phyloP scores from a whole-genome alignment of 352 stramenopile species.

The Phytopythium montanum region DNA sequence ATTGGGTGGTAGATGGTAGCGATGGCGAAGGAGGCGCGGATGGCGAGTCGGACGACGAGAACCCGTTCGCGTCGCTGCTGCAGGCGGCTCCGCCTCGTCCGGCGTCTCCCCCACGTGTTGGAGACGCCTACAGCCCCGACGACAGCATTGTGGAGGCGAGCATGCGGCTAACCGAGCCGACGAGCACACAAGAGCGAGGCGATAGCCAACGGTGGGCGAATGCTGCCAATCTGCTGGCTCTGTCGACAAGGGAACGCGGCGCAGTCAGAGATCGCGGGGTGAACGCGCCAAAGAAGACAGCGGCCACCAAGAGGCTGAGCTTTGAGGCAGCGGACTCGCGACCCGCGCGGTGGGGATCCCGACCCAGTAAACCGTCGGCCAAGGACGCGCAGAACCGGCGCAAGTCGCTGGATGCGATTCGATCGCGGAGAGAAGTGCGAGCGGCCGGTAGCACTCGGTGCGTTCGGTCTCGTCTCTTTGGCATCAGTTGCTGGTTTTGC shows the following conservation, averaged over 20 bases:
- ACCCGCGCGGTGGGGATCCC: conserved; percentile 35
- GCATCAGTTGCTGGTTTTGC: neutral
- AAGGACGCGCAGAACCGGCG: conserved; percentile 32
- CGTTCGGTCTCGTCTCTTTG: neutral
- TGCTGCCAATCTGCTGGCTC: too few relatives aligned
- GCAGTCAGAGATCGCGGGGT: neutral
- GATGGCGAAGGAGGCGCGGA: conserved; percentile 30
- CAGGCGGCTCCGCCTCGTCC: conserved; percentile 5
- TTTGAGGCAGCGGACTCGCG: conserved; percentile 50
- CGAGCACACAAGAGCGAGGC: neutral
- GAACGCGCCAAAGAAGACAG: neutral
- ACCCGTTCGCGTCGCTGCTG: conserved; percentile 64
- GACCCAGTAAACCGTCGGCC: conserved; percentile 14
- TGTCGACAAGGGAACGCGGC: neutral
- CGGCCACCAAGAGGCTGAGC: conserved; percentile 19
- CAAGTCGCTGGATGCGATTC: conserved; percentile 31
- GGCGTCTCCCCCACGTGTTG: neutral
- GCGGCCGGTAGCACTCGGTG: neutral
- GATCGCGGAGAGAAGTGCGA: conserved; percentile 7
- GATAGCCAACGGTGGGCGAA: neutral
- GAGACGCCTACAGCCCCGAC: neutral
- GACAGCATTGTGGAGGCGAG: neutral
- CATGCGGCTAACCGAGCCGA: neutral
- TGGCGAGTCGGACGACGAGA: conserved; percentile 33
- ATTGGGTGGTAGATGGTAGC: conserved; percentile 1